Evolutionary conservation across 2,329 filamentous ascomycete genomes (phyloP), one percentile per base, ranked within the genome.

Genomic region (Teratosphaeria destructans): DNA sequence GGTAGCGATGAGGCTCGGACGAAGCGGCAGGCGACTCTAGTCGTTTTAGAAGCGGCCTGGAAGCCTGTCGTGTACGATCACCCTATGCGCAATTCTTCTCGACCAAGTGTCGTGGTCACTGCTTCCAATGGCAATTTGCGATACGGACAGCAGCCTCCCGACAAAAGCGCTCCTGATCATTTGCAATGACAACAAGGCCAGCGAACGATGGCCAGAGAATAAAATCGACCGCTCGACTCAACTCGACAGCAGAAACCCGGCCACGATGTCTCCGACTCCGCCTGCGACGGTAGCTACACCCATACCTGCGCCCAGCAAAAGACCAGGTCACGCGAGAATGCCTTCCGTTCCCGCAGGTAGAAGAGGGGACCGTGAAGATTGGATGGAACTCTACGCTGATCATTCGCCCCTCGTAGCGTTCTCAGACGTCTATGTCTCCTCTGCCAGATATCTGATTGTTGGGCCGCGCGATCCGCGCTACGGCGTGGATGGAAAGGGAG

Each of bases 391-490:
- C 75, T 5, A 62, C 75, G 11, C 68, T 67, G 5, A 70, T 78
- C 12, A 62, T 79, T 23, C 23, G 7, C 55, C 72, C 1, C 70
- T 79, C 5, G 85, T 84, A 0, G 57, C 88, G 1, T 86, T 87
- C 65, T 86, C 85, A 0, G 87, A 85, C 0, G 63, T 81, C 1
- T 76, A 85, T 0, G 63, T 81, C 1, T 76, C 86, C 58, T 87
- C 84, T n/a, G 81, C 79, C 0, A 72, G 88, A n/a, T 90, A 85
- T 77, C 74, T 91, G 1, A 73, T 80, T 0, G 77, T 86, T 4
- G 84, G 87, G 0, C 73, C 88, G 11, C 68, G 76, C 1, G 84
- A 84, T 60, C 87, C 86, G 0, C 75, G 81, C 62, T 91, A 84
- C 73, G 85, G 85, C 8, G 19, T 75, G 75, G 8, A 71, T 65